These are phyloP conservation scores for Calonectria hongkongensis DNA, from an alignment of 2,329 filamentous ascomycete genomes.

Conservation along the genomic window DNA sequence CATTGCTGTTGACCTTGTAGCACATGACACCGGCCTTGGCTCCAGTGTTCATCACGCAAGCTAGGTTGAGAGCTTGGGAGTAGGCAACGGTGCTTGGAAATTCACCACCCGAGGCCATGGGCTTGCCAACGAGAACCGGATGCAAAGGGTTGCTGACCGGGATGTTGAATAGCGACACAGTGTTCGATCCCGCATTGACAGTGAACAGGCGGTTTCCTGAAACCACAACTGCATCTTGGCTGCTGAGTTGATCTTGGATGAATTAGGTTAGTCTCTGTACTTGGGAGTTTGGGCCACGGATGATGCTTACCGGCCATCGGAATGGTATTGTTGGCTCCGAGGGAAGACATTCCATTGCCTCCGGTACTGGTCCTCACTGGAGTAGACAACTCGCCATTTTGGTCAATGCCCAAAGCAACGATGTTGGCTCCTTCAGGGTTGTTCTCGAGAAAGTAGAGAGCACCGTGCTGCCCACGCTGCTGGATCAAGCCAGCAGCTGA, in stretches of 20 bases:
- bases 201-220: constrained; percentile 18
- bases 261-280: neutral
- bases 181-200: constrained; percentile 21
- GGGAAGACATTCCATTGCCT: constrained; percentile 1
- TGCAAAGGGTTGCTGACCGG: neutral
- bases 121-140: neutral
- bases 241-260: neutral
- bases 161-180: constrained; percentile 1
- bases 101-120: constrained; percentile 1
- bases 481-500: neutral
- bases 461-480: neutral
- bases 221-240: constrained; percentile 11
- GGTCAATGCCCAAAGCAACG: neutral
- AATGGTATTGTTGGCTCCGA: constrained; percentile 2
- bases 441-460: constrained; percentile 21
- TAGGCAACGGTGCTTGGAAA: constrained; percentile 18
- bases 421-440: constrained; percentile 9
- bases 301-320: neutral
- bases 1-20: constrained; percentile 15
- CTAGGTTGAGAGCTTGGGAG: neutral
- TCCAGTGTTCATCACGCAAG: constrained; percentile 27
- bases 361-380: constrained; percentile 17
- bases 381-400: constrained; percentile 1
- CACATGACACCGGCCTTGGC: constrained; percentile 22
- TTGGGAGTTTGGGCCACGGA: neutral